Conservation (phyloP, 78 protist genomes). For the Cavenderia fasciculata region DNA sequence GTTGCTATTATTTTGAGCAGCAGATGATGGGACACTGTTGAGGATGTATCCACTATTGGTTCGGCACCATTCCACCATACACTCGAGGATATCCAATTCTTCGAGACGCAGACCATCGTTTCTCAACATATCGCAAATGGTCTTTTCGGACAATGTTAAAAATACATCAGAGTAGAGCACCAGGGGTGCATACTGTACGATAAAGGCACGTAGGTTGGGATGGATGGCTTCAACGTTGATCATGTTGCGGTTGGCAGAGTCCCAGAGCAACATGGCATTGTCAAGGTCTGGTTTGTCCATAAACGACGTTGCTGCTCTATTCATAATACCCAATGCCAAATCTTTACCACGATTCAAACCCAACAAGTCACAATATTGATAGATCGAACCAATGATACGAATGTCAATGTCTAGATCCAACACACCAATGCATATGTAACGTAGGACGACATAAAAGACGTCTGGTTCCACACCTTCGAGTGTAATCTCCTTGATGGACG, state of each 20-base stretch:
- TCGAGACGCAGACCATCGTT: conserved; percentile 75
- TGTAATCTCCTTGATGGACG: conserved; percentile 52
- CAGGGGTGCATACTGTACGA: conserved; percentile 35
- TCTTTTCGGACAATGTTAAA: conserved; percentile 15
- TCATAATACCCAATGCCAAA: conserved; percentile 54
- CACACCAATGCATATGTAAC: conserved; percentile 63
- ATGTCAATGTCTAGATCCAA: conserved; percentile 51
- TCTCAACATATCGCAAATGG: conserved; percentile 51
- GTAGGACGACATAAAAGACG: conserved; percentile 38
- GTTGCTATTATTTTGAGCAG: neutral
- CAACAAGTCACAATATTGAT: conserved; percentile 57
- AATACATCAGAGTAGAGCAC: conserved; percentile 35
- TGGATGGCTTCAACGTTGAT: conserved; percentile 28
- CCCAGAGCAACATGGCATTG: conserved; percentile 50
- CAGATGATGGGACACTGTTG: neutral
- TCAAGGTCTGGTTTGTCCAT: conserved; percentile 57
- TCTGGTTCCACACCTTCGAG: conserved; percentile 78
- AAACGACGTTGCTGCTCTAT: conserved; percentile 17
- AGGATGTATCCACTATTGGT: neutral
- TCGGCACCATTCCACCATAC: conserved; percentile 59
- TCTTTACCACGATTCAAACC: conserved; percentile 60
- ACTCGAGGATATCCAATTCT: conserved; percentile 62
- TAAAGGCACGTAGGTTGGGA: conserved; percentile 43
- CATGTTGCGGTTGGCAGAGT: conserved; percentile 26
- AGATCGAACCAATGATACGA: conserved; percentile 58